phyloP scores from a whole-genome alignment of 257 asterid genomes.

The Thymus quinquecostatus region DNA sequence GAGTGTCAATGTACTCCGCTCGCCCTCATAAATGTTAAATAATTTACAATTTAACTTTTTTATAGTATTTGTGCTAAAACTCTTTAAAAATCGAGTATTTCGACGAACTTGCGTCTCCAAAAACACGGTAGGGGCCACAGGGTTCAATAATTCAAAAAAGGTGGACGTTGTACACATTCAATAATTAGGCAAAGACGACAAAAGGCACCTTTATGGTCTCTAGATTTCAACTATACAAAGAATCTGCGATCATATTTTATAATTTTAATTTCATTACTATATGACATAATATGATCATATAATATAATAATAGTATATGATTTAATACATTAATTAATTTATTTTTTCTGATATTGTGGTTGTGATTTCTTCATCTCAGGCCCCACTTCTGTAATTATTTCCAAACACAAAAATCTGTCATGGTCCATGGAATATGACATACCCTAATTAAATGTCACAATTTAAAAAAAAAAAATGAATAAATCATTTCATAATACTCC shows the following conservation, averaged over 20 bases:
- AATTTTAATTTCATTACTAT: too few relatives aligned
- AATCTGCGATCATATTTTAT: neutral
- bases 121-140: constrained; percentile 39
- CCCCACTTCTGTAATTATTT: neutral
- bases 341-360: constrained; percentile 10
- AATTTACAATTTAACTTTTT: too few relatives aligned
- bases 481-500: too few relatives aligned
- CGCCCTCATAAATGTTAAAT: neutral
- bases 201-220: constrained; percentile 39
- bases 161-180: constrained; percentile 31
- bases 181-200: constrained; percentile 33
- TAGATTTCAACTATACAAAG: neutral
- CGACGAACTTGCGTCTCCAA: too few relatives aligned
- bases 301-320: neutral
- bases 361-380: neutral
- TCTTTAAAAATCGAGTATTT: too few relatives aligned
- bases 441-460: too few relatives aligned
- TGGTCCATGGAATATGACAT: too few relatives aligned
- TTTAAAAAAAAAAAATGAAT: too few relatives aligned
- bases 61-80: too few relatives aligned
- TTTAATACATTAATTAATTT: too few relatives aligned
- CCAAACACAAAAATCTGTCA: too few relatives aligned
- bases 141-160: constrained; percentile 38
- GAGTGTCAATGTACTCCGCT: too few relatives aligned
- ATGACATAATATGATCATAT: neutral